These are phyloP conservation scores for Alloteropsis angusta DNA, from an alignment of 202 grass and related monocot genomes.

Conservation along the genomic window DNA sequence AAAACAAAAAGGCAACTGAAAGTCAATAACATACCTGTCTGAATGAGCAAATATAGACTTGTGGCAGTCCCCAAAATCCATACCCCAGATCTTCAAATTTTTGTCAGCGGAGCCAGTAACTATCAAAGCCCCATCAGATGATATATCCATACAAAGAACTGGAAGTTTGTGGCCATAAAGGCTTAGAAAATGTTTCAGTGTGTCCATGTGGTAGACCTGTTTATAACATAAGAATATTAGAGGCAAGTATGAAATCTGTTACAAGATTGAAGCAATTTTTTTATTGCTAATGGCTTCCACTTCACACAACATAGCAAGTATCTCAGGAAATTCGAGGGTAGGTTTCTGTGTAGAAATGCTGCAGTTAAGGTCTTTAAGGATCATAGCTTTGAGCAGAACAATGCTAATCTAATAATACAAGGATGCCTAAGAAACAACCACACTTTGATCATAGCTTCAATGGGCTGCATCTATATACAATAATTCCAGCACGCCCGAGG, in stretches of 20 bases:
- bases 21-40: constrained; percentile 45
- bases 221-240: constrained; percentile 26
- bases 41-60: constrained; percentile 85
- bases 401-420: constrained; percentile 2
- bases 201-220: constrained; percentile 80
- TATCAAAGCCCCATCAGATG: constrained; percentile 79
- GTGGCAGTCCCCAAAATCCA: constrained; percentile 97
- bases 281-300: background rate
- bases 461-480: too few species aligned
- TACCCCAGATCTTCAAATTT: constrained; percentile 95
- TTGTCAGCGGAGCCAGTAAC: constrained; percentile 93
- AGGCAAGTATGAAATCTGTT: constrained; percentile 7
- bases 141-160: constrained; percentile 94
- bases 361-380: background rate
- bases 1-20: background rate
- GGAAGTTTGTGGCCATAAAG: constrained; percentile 89
- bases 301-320: background rate
- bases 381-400: background rate
- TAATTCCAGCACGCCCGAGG: too few species aligned
- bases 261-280: background rate
- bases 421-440: background rate
- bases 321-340: background rate
- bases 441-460: background rate
- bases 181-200: constrained; percentile 64
- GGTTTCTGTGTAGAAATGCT: background rate